A percentile compares a stretch with the other conserved stretches of the same genome.
These are phyloP conservation scores for Condylostoma magnum DNA, from an alignment of 169 alveolate species.

Conservation along the genomic window DNA sequence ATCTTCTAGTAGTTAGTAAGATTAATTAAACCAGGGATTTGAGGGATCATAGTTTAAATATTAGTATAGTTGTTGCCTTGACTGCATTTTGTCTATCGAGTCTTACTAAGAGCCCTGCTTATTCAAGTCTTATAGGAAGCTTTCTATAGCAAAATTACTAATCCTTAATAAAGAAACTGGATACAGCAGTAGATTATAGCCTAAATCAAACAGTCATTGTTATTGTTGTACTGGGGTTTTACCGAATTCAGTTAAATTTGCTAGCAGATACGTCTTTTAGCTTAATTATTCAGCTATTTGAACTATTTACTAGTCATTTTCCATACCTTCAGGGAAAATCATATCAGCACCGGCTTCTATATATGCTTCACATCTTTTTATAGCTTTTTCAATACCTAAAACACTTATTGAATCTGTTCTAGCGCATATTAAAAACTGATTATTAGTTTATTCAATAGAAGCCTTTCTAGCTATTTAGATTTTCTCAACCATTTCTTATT, in stretches of 20 bases:
- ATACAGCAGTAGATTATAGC: conserved; percentile 80
- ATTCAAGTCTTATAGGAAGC: conserved; percentile 43
- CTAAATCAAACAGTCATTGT: conserved; percentile 42
- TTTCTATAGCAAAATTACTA: conserved; percentile 77
- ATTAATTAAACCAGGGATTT: not conserved
- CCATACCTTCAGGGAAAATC: conserved; percentile 89
- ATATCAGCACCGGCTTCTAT: conserved; percentile 91
- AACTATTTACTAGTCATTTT: conserved; percentile 51
- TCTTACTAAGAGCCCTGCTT: conserved; percentile 54
- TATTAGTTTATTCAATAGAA: conserved; percentile 61
- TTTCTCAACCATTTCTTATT: conserved; percentile 75
- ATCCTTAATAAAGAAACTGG: conserved; percentile 88
- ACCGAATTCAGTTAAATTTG: conserved; percentile 91
- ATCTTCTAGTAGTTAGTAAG: too few species aligned
- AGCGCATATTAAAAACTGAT: conserved; percentile 86
- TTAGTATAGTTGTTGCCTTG: conserved; percentile 62
- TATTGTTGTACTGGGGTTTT: conserved; percentile 61
- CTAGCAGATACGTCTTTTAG: conserved; percentile 72
- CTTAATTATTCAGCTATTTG: conserved; percentile 40
- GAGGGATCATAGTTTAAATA: conserved; percentile 28
- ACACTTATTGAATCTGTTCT: conserved; percentile 88
- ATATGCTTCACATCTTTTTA: conserved; percentile 67
- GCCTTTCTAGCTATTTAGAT: conserved; percentile 71
- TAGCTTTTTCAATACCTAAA: conserved; percentile 71
- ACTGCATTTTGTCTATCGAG: conserved; percentile 48